phyloP scores from a whole-genome alignment of 495 filamentous ascomycete species.

The Xylaria nigripes region DNA sequence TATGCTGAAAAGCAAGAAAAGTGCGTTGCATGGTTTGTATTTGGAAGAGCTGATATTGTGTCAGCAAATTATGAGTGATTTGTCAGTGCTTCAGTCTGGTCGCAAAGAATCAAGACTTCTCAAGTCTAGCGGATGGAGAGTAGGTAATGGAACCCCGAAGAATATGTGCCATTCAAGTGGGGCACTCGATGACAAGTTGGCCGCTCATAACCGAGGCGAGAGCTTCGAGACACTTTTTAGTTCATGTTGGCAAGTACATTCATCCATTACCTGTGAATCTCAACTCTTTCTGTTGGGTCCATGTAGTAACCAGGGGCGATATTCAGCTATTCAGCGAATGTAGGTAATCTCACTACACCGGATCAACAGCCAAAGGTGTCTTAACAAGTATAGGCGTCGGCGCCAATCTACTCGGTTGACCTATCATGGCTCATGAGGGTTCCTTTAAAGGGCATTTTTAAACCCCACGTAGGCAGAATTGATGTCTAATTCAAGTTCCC shows the following conservation, averaged over 20 bases:
- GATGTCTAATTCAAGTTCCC: constrained; percentile 83
- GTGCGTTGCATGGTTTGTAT: constrained; percentile 32
- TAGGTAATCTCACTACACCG: not conserved
- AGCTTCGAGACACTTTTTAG: not conserved
- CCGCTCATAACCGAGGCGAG: constrained; percentile 4
- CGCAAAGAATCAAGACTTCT: not conserved
- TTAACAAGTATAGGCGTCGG: not conserved
- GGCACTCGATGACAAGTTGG: not conserved
- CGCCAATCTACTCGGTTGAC: not conserved
- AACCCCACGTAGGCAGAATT: constrained; percentile 88
- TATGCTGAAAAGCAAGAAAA: constrained; percentile 46
- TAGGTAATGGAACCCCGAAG: constrained; percentile 6
- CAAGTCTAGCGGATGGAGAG: not conserved
- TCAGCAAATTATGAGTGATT: not conserved
- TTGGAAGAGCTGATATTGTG: not conserved
- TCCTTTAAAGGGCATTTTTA: constrained; percentile 47
- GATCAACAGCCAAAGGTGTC: not conserved
- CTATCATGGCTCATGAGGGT: not conserved
- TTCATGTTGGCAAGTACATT: not conserved
- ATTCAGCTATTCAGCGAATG: not conserved
- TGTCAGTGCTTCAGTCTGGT: not conserved
- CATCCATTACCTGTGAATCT: not conserved
- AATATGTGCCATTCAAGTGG: constrained; percentile 11
- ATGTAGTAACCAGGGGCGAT: not conserved
- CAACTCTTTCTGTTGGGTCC: not conserved